These are phyloP conservation scores for Neurospora pannonica DNA, from an alignment of 495 filamentous ascomycete species.

Conservation along the genomic window DNA sequence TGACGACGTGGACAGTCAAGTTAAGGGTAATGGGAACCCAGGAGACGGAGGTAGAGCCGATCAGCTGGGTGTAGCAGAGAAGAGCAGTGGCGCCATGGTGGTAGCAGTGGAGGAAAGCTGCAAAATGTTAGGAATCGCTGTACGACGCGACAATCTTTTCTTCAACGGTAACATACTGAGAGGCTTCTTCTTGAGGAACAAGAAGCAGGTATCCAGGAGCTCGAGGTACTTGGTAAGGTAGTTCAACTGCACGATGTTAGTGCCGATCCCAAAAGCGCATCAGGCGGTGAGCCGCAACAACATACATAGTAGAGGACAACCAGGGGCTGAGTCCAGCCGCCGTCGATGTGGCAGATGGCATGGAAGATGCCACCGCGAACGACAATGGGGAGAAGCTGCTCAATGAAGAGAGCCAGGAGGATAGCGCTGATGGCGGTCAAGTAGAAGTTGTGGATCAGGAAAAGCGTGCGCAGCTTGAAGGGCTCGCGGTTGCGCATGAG, in stretches of 20 bases:
- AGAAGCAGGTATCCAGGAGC: conserved; percentile 70
- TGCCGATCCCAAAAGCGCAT: not conserved
- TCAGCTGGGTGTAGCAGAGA: conserved; percentile 77
- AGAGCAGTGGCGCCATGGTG: conserved; percentile 77
- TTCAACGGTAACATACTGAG: conserved; percentile 45
- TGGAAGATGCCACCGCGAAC: conserved; percentile 60
- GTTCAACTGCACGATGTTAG: conserved; percentile 55
- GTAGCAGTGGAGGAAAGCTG: conserved; percentile 81
- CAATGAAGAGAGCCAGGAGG: conserved; percentile 60
- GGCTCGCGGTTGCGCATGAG: conserved; percentile 61
- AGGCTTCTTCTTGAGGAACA: conserved; percentile 83
- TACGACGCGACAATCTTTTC: not conserved
- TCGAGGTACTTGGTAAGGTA: conserved; percentile 74
- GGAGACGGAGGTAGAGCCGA: conserved; percentile 66
- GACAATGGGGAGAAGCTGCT: conserved; percentile 63
- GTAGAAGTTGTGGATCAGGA: conserved; percentile 76
- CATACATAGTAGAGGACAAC: conserved; percentile 74
- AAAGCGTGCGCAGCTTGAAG: conserved; percentile 57
- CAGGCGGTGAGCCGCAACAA: conserved; percentile 1
- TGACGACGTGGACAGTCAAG: conserved; percentile 62
- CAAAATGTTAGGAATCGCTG: conserved; percentile 5
- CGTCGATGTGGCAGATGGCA: conserved; percentile 57
- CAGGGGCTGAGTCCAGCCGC: conserved; percentile 71
- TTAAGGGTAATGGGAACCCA: conserved; percentile 75
- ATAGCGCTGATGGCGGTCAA: conserved; percentile 60